Evolutionary conservation across 306 rosid genomes (phyloP), one percentile per base, ranked within the genome.

Genomic region (Cyclanthera cordifolia): DNA sequence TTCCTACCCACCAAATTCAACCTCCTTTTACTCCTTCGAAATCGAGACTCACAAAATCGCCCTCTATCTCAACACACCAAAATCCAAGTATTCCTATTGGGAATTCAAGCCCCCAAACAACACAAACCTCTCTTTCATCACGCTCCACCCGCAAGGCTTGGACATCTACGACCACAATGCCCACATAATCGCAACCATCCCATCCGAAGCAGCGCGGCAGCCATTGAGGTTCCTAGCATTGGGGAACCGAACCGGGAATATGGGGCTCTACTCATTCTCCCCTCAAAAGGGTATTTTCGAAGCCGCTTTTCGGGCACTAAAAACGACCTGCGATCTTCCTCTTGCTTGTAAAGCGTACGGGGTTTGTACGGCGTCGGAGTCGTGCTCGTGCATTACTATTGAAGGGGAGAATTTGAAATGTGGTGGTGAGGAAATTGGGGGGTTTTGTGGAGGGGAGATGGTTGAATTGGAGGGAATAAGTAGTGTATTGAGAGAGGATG

Each of bases 281-380:
- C 61, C 80, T 0, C 77, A 78, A 70, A 78, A 73, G 53, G 71
- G 70, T 0, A 83, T 75, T 30, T 90, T 90, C 75, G 96, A 86
- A 72, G 83, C 94, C 14, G 71, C 95, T 24, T 90, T 85, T 73
- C 91, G 82, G 78, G 99, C 95, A 48, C 86, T 93, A 24, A 86
- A 86, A 73, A 81, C 55, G 6, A 87, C 94, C 1, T 90, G 98
- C 71, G 96, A 93, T 72, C 98, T 87, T 80, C 96, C 98, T 15
- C 53, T 85, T 74, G 76, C 96, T 9, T 93, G 98, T 75, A 76
- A 50, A 28, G 86, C 96, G 16, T 90, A 86, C 46, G 96, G 94
- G 0, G 76, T 93, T 55, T 93, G 98, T 46, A 93, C 98, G 43
- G 77, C 79, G 37, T 85, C 96, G 5, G 79, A 85, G 63, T 17